phyloP scores from a whole-genome alignment of 176 grass and related monocot species.

The Luzula sylvatica region DNA sequence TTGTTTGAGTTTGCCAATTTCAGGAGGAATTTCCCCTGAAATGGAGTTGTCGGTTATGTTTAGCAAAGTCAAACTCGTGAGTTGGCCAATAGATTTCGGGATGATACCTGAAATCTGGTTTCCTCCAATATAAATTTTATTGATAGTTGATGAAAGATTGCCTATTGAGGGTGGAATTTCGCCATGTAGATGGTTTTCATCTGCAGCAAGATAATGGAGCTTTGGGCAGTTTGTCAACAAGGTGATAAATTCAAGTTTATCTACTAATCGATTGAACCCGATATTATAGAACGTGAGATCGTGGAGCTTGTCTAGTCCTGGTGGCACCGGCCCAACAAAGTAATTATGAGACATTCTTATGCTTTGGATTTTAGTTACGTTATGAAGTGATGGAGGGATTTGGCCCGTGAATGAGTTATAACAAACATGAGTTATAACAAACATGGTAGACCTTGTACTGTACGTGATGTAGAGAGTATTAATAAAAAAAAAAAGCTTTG shows the following conservation, averaged over 20 bases:
- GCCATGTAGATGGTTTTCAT: conserved; percentile 30
- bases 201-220: conserved; percentile 22
- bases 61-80: conserved; percentile 23
- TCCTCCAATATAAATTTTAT: conserved; percentile 26
- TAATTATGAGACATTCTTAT: conserved; percentile 32
- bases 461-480: no score
- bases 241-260: conserved; percentile 14
- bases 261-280: conserved; percentile 21
- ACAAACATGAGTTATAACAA: no score
- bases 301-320: conserved; percentile 22
- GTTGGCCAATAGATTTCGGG: conserved; percentile 27
- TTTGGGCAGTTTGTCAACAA: conserved; percentile 33
- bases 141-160: conserved; percentile 24
- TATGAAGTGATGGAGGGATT: conserved; percentile 32
- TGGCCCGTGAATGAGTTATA: conserved; percentile 27
- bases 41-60: conserved; percentile 29
- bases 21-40: conserved; percentile 25
- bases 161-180: conserved; percentile 30
- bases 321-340: conserved; percentile 21
- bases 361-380: conserved; percentile 32
- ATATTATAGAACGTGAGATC: conserved; percentile 29
- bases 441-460: conserved; percentile 19
- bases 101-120: conserved; percentile 32
- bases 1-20: conserved; percentile 27
- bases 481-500: no score